Conservation (phyloP, 2,329 filamentous ascomycete genomes). For the Furcasterigmium furcatum region DNA sequence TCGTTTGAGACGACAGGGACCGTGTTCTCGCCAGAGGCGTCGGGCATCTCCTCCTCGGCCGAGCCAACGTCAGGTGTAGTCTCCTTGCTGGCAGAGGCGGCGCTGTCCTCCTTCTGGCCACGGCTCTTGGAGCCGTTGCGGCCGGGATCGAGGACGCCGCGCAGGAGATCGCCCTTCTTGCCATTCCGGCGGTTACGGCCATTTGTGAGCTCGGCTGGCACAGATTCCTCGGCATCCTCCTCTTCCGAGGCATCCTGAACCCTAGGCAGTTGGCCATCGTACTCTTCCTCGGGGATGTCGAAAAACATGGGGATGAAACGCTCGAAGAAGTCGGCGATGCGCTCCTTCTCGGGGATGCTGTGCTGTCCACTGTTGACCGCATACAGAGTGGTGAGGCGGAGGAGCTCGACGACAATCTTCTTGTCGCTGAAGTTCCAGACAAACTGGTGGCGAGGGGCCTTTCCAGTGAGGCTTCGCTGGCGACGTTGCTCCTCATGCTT, state of each 20-base stretch:
- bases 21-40: slow-evolving; percentile 53
- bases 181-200: slow-evolving; percentile 66
- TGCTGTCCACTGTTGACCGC: slow-evolving; percentile 67
- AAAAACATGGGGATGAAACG: slow-evolving; percentile 76
- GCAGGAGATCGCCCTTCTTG: slow-evolving; percentile 77
- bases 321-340: slow-evolving; percentile 73
- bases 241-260: slow-evolving; percentile 69
- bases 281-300: slow-evolving; percentile 66
- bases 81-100: slow-evolving; percentile 78
- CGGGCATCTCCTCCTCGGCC: slow-evolving; percentile 68
- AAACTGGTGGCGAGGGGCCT: slow-evolving; percentile 68
- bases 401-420: slow-evolving; percentile 60
- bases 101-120: slow-evolving; percentile 75
- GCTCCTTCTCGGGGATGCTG: slow-evolving; percentile 69
- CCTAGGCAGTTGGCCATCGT: slow-evolving; percentile 64
- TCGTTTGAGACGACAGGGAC: slow-evolving; percentile 63
- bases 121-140: slow-evolving; percentile 69
- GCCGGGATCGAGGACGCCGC: slow-evolving; percentile 78
- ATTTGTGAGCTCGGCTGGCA: slow-evolving; percentile 68
- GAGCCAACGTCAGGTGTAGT: slow-evolving; percentile 84
- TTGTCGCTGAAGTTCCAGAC: slow-evolving; percentile 71
- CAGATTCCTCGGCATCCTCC: slow-evolving; percentile 73
- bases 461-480: slow-evolving; percentile 59
- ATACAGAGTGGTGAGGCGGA: slow-evolving; percentile 62
- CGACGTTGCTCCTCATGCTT: slow-evolving; percentile 89